Base-by-base conservation (phyloP, 345 rosid species). In the Dovyalis caffra region DNA sequence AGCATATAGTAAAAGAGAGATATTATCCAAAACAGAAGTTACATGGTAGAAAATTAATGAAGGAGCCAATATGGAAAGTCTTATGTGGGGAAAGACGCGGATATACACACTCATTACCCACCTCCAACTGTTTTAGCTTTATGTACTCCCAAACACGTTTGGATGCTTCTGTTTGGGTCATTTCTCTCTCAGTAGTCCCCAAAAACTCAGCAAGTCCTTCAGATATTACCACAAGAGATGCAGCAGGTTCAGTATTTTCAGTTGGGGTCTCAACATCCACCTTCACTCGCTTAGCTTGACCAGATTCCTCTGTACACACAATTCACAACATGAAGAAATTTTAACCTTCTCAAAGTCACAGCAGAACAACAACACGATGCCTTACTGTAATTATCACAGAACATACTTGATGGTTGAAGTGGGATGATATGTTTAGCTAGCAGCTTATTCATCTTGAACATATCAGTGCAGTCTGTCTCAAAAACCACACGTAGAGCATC, bases 371-470 rank as follows among this genome's bases (percentile, higher is more conserved):
- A 56, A 29, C 18, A 61, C 53, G n/a, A 38, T 33, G 62, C 58
- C 23, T 34, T 20, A n/a, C 25, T 33, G 28, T 29, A 31, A 56
- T 35, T 64, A 53, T 62, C 70, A 60, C 16, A 70, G 32, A 63
- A 75, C 89, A 60, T 90, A 94, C 98, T 94, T 53, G 88, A 68
- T 60, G 98, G 97, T 66, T 94, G 93, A 73, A 95, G 91, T 12
- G 95, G 84, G 57, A 86, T 87, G 66, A 95, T 95, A 85, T 95
- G 97, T 84, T 95, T 95, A 37, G 99, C 85, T 64, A 95, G 90
- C 76, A 95, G 82, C 88, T 92, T 95, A 75, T 92, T 95, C 99
- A 95, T 95, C 84, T 91, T 92, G 86, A 95, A 95, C 99, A 95
- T 95, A 86, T 95, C 99, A 37, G 99, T 95, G 78, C 97, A 95